Percentiles rank a stretch among this genome's conserved stretches.
Conservation (phyloP, 106 monocot species). For the Acorus gramineus region DNA sequence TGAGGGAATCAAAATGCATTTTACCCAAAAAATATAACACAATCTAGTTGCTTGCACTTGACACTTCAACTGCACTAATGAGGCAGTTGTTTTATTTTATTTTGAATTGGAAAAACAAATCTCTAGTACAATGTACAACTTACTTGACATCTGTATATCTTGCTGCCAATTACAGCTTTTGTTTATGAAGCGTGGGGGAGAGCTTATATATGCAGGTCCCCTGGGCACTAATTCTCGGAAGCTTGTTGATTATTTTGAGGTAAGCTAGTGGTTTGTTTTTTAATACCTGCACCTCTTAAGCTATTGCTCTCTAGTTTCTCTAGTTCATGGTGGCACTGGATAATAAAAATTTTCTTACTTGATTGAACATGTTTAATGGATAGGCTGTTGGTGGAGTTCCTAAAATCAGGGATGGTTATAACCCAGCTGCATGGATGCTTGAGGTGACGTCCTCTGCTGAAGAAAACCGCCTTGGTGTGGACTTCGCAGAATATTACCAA, state of each 20-base stretch:
- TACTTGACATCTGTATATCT: no score
- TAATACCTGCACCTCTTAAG: background rate
- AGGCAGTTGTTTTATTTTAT: no score
- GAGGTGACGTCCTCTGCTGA: conserved; percentile 73
- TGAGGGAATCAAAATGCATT: no score
- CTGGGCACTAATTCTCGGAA: conserved; percentile 73
- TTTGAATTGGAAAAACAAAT: no score
- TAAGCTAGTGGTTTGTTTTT: conserved; percentile 10
- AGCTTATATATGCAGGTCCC: conserved; percentile 95
- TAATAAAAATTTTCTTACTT: no score
- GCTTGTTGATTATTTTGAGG: conserved; percentile 88
- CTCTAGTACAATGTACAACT: no score
- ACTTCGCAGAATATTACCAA: conserved; percentile 84
- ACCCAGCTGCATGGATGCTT: conserved; percentile 99
- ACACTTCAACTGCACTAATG: no score
- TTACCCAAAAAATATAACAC: no score
- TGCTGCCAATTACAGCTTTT: conserved; percentile 51
- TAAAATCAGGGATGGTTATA: conserved; percentile 88
- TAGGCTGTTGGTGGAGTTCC: conserved; percentile 94
- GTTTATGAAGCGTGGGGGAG: conserved; percentile 97
- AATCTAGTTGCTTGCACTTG: no score
- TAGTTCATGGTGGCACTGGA: no score
- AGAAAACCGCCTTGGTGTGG: conserved; percentile 63
- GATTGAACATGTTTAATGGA: background rate
- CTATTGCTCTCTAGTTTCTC: no score